Base-by-base conservation (phyloP, 2,329 filamentous ascomycete species). In the Fusarium coicis region DNA sequence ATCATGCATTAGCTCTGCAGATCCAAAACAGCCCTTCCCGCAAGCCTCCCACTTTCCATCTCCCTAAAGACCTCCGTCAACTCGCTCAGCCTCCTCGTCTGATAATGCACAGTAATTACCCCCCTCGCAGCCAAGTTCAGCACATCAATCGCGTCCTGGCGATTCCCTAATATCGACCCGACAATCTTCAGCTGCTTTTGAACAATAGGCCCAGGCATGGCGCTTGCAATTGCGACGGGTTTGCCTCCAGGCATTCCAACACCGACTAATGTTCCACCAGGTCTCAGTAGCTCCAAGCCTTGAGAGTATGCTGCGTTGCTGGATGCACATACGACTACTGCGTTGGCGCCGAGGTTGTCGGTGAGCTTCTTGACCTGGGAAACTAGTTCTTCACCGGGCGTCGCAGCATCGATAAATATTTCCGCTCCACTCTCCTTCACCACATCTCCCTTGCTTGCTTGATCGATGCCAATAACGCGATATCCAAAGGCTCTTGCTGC, bases 11-110 rank as follows among this genome's bases (percentile, higher is more conserved):
- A 55, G 53, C 15, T 55, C 37, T 56, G 39, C 19, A 56, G 30
- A 44, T 56, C 54, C 10, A 56, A 16, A 15, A 56, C 39, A 46
- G 30, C 54, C 18, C 54, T 56, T 34, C 54, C 54, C 19, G n/a
- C 18, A 10, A 56, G 10, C 2, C 39, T 18, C 16, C 54, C 54
- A 21, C 54, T 26, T 46, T 56, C 39, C 54, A 56, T 56, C 18
- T 56, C 39, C 28, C 16, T 34, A 16, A 56, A 56, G 6, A 36
- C n/a, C 0, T 56, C 7, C 1, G 54, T 47, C 10, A 56, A 34
- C 10, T 56, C 54, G 2, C 23, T 16, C 12, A 56, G 18, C 54
- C 8, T 19, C 7, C 54, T 56, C 1, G 5, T 56, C 30, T 56
- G 39, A 18, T 36, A 18, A 21, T 56, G 39, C 18, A 56, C 54